Base-by-base conservation (phyloP, 257 asterid genomes). In the Ocimum tenuiflorum region DNA sequence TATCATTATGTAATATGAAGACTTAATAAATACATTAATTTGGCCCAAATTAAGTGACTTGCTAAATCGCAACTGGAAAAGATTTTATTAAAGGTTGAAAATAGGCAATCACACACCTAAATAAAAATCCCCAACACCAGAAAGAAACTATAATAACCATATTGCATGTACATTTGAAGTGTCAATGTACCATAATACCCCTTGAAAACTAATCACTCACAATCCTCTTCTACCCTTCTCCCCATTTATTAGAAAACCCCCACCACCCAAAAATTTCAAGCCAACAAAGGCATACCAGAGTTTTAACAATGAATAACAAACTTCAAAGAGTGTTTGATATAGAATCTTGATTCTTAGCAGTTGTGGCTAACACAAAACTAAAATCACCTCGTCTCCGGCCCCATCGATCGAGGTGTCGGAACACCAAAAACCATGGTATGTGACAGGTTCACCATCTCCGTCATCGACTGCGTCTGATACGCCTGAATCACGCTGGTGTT, bases 381-480 rank as follows among this genome's bases (percentile, higher is more conserved):
- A 8, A 8, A 71, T 85, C 91, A 87, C 82, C 96, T 80, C 11
- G 77, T 89, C 58, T 47, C 70, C 27, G 73, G 67, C 24, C 71
- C 65, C 24, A 71, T 73, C 1, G 84, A 83, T 11, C 73, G 80
- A 41, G 82, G 76, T 31, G 74, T 6, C 14, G 94, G 80, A n/a
- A 54, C 51, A 14, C 87, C 82, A 9, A 81, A 63, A 42, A 71
- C 3, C 91, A 82, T 57, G 3, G 95, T 86, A 60, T 94, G 99
- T 2, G 99, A 94, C 69, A 86, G 68, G 48, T 65, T 80, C 47
- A 94, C 88, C 99, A 94, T 94, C 68, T 94, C 91, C 10, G 80
- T 86, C 99, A 94, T 94, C 0, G 96, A 84, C 6, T 83, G 96
- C 1, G 99, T 94, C 79, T 89, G 97, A 73, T 94, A 94, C 36